Evolutionary conservation across 257 asterid genomes (phyloP).

Genomic region (Rhazya stricta): DNA sequence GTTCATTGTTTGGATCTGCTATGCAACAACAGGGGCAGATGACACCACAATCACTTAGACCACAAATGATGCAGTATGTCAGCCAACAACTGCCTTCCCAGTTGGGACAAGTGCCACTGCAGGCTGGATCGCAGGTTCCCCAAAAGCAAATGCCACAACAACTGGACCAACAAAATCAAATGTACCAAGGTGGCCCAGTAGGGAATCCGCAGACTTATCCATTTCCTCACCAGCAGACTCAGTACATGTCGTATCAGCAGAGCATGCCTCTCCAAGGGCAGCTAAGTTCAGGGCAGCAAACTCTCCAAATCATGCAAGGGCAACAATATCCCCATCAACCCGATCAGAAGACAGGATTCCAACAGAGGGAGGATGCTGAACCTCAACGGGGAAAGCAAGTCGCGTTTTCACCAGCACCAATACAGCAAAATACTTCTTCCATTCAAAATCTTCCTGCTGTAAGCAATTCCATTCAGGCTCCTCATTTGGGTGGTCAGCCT

Average conservation of each 20-base stretch:
- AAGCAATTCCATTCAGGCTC: constrained; percentile 35
- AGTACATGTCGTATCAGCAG: constrained; percentile 53
- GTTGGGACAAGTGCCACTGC: constrained; percentile 37
- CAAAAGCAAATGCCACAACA: constrained; percentile 42
- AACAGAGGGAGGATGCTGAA: constrained; percentile 50
- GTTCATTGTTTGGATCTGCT: constrained; percentile 44
- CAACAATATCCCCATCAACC: constrained; percentile 58
- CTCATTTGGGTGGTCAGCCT: constrained; percentile 41
- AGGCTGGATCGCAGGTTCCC: constrained; percentile 44
- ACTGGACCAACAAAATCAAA: constrained; percentile 48
- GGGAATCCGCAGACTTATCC: constrained; percentile 60
- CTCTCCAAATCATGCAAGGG: constrained; percentile 45
- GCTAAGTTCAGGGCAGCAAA: constrained; percentile 50
- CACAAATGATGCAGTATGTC: constrained; percentile 50
- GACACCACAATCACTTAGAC: constrained; percentile 37
- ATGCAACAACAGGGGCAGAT: constrained; percentile 47
- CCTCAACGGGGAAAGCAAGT: constrained; percentile 55
- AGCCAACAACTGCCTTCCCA: constrained; percentile 49
- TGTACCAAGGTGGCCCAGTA: constrained; percentile 43
- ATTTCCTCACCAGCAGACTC: constrained; percentile 50
- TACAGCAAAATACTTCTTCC: constrained; percentile 47
- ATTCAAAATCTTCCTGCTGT: constrained; percentile 38
- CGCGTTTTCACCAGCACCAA: constrained; percentile 57
- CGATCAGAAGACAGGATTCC: constrained; percentile 53
- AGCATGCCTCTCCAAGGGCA: constrained; percentile 52